These are phyloP conservation scores for Cyclocybe cylindracea DNA, from an alignment of 768 basidiomycete species.

Conservation along the genomic window DNA sequence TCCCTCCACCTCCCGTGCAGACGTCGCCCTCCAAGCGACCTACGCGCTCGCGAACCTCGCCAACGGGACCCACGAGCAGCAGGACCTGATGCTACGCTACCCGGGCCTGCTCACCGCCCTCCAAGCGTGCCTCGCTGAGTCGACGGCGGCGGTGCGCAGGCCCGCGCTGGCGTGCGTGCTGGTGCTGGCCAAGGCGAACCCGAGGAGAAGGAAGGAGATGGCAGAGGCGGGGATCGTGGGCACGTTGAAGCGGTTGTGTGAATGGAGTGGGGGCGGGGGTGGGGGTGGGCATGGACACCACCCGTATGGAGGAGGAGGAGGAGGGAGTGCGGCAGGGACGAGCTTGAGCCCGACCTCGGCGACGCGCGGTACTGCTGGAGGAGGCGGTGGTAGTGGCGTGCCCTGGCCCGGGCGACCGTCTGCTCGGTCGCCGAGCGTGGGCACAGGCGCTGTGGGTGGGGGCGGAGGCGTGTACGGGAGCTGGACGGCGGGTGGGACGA, in stretches of 20 bases:
- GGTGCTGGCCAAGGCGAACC: slow-evolving; percentile 50
- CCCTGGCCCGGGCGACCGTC: slow-evolving; percentile 1
- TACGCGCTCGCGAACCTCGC: slow-evolving; percentile 68
- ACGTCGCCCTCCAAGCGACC: slow-evolving; percentile 41
- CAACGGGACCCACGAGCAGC: slow-evolving; percentile 55
- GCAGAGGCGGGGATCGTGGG: slow-evolving; percentile 40
- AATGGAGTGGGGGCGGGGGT: slow-evolving; percentile 33
- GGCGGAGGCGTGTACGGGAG: slow-evolving; percentile 17
- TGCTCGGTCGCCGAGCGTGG: neutral
- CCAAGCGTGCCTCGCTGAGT: slow-evolving; percentile 59
- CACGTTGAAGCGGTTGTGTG: slow-evolving; percentile 42
- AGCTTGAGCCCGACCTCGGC: slow-evolving; percentile 10
- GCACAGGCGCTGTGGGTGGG: neutral
- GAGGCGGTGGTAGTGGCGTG: slow-evolving; percentile 3
- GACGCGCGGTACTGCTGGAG: neutral
- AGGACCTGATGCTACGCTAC: slow-evolving; percentile 52
- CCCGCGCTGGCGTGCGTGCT: slow-evolving; percentile 64
- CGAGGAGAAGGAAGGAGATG: slow-evolving; percentile 31
- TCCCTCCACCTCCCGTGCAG: neutral
- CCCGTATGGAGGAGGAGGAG: too few relatives aligned
- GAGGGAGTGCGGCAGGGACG: slow-evolving; percentile 9
- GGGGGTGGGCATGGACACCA: slow-evolving; percentile 11
- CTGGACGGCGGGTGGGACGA: slow-evolving; percentile 22
- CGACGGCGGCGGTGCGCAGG: slow-evolving; percentile 55
- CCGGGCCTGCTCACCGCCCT: slow-evolving; percentile 54